These are phyloP conservation scores for Fusarium pseudonygamai DNA, from an alignment of 2,329 filamentous ascomycete genomes.

Conservation along the genomic window DNA sequence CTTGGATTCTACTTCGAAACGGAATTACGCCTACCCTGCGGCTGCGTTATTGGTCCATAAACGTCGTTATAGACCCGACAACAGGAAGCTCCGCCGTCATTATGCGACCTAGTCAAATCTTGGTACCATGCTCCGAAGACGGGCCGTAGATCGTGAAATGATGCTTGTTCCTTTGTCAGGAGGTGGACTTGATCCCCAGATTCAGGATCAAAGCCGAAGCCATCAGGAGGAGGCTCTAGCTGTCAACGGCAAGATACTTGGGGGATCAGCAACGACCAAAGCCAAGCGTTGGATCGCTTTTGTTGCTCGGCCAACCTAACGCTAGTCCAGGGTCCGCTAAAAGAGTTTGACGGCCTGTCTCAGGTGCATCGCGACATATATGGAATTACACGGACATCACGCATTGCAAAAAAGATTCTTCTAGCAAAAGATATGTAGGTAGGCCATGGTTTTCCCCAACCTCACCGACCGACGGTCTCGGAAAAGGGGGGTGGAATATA, in stretches of 20 bases:
- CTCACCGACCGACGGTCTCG: slow-evolving; percentile 90
- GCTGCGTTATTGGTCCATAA: slow-evolving; percentile 1
- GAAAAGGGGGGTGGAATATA: slow-evolving; percentile 92
- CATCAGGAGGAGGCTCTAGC: neutral
- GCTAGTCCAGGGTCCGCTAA: neutral
- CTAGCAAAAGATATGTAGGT: slow-evolving; percentile 66
- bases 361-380: neutral
- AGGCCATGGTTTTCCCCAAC: slow-evolving; percentile 88
- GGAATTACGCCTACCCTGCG: slow-evolving; percentile 3
- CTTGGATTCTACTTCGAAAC: neutral
- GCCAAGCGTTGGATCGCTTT: neutral
- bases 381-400: neutral
- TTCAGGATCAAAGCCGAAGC: slow-evolving; percentile 9
- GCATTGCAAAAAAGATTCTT: neutral
- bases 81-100: slow-evolving; percentile 18
- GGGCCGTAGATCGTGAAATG: slow-evolving; percentile 22
- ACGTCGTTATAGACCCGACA: neutral
- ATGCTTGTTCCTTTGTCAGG: neutral
- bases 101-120: slow-evolving; percentile 23
- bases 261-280: neutral
- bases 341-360: neutral
- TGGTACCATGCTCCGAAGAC: slow-evolving; percentile 28
- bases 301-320: neutral
- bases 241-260: neutral
- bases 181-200: slow-evolving; percentile 8